phyloP scores from a whole-genome alignment of 345 rosid species.

The Arabis alpina region DNA sequence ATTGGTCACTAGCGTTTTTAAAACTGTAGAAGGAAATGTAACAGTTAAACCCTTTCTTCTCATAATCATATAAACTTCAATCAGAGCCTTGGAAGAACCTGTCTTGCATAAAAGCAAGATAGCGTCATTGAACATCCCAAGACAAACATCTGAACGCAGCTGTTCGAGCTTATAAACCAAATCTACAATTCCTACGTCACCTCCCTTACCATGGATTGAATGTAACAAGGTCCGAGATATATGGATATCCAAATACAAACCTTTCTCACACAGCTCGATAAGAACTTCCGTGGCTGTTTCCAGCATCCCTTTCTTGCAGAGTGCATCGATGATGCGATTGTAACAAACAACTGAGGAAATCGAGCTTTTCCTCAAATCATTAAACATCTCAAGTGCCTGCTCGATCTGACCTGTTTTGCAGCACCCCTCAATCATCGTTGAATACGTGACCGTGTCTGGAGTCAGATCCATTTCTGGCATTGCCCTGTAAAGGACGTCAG shows the following conservation, averaged over 20 bases:
- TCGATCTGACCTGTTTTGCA: conserved; percentile 68
- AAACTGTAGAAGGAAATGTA: conserved; percentile 47
- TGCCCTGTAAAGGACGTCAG: conserved; percentile 57
- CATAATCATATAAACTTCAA: conserved; percentile 55
- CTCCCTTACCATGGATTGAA: conserved; percentile 46
- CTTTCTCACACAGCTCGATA: conserved; percentile 58
- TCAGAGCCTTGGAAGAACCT: conserved; percentile 49
- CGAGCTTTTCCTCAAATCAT: conserved; percentile 60
- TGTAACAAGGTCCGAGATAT: conserved; percentile 51
- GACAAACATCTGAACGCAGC: conserved; percentile 40
- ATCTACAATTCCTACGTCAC: conserved; percentile 55
- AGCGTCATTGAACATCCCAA: conserved; percentile 52
- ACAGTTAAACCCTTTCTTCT: conserved; percentile 50
- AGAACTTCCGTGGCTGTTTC: conserved; percentile 64
- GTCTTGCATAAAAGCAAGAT: conserved; percentile 63
- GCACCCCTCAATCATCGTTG: conserved; percentile 61
- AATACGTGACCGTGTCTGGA: conserved; percentile 62
- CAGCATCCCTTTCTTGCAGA: conserved; percentile 64
- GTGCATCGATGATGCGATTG: conserved; percentile 61
- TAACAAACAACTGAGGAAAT: conserved; percentile 63
- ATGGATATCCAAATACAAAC: conserved; percentile 49
- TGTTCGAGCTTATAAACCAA: conserved; percentile 53
- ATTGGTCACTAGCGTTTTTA: conserved; percentile 52
- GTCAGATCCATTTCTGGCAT: conserved; percentile 63
- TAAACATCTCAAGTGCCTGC: conserved; percentile 79